Evolutionary conservation across 2,329 filamentous ascomycete genomes (phyloP).

Genomic region (Xylaria sp.): DNA sequence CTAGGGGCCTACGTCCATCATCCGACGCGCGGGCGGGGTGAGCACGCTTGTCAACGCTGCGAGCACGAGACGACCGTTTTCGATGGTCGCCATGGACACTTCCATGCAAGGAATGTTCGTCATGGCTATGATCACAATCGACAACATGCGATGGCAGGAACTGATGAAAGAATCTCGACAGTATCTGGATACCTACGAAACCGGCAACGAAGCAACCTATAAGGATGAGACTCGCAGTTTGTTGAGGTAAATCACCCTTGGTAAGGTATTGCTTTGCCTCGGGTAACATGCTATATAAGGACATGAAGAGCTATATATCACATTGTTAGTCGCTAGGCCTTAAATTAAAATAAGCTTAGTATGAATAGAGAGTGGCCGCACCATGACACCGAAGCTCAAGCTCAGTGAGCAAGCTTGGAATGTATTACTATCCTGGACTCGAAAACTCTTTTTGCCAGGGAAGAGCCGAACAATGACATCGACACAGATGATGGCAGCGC

Average conservation of each 20-base stretch:
- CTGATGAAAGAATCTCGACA: slow-evolving; percentile 77
- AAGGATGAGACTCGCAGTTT: slow-evolving; percentile 73
- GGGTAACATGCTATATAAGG: slow-evolving; percentile 92
- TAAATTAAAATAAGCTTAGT: not conserved
- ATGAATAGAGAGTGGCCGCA: slow-evolving; percentile 55
- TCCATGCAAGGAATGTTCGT: slow-evolving; percentile 57
- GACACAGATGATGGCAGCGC: slow-evolving; percentile 86
- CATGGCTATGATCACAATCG: slow-evolving; percentile 80
- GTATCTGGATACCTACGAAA: slow-evolving; percentile 77
- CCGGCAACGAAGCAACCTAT: slow-evolving; percentile 76
- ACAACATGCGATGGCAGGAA: slow-evolving; percentile 83
- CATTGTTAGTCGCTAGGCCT: not conserved
- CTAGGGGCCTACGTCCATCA: slow-evolving; percentile 28
- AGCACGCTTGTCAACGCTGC: slow-evolving; percentile 40
- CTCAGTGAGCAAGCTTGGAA: slow-evolving; percentile 91
- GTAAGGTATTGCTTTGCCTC: slow-evolving; percentile 82
- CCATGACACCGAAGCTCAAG: slow-evolving; percentile 96
- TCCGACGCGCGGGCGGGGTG: slow-evolving; percentile 32
- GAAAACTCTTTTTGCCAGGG: slow-evolving; percentile 79
- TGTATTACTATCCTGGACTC: slow-evolving; percentile 86
- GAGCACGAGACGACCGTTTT: slow-evolving; percentile 43
- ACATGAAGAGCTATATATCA: slow-evolving; percentile 79
- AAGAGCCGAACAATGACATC: slow-evolving; percentile 80
- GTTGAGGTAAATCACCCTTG: slow-evolving; percentile 72
- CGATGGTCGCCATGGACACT: slow-evolving; percentile 44